Evolutionary conservation across 176 grass and related monocot species (phyloP).

Genomic region (Triticum turgidum): DNA sequence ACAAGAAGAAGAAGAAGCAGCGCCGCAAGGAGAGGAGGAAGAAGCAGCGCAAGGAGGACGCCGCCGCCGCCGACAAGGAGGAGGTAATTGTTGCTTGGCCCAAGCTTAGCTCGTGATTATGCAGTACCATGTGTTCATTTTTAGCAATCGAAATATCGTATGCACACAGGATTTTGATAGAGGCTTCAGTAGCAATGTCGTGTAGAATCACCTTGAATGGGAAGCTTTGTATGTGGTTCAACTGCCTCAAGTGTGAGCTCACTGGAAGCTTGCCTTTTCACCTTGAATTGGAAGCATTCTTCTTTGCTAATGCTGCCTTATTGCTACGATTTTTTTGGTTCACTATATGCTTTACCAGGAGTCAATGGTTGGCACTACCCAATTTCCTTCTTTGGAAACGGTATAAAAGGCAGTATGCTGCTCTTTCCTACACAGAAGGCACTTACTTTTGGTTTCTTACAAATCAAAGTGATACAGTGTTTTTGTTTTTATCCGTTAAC

Average conservation of each 20-base stretch:
- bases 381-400: background rate
- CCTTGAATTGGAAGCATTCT: background rate
- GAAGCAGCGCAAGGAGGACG: slow-evolving; percentile 38
- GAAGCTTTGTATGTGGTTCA: background rate
- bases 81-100: background rate
- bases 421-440: background rate
- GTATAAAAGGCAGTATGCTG: background rate
- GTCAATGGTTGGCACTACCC: background rate
- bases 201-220: background rate
- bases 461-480: background rate
- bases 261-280: background rate
- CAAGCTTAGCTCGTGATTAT: background rate
- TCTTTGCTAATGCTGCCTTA: background rate
- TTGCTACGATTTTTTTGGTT: background rate
- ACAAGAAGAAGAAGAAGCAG: slow-evolving; percentile 54
- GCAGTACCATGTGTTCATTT: background rate
- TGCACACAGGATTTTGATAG: background rate
- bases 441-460: background rate
- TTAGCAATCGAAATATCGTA: background rate
- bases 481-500: background rate
- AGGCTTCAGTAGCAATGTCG: background rate
- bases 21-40: slow-evolving; percentile 42
- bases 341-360: background rate
- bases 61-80: slow-evolving; percentile 1
- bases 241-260: background rate